Conservation (phyloP, 345 rosid genomes). For the Noccaea caerulescens region DNA sequence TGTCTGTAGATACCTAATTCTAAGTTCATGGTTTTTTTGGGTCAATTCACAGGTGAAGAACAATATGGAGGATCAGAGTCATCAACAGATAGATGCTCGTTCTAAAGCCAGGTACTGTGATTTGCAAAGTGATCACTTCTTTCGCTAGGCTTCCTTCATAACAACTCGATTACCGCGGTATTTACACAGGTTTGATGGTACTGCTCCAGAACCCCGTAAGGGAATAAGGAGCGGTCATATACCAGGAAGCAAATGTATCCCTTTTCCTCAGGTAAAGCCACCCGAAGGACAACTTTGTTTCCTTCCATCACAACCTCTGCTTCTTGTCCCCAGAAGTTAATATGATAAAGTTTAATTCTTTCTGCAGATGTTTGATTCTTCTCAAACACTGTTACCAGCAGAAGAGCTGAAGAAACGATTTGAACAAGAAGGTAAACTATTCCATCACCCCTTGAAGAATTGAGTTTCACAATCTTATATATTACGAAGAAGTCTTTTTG, state of each 20-base stretch:
- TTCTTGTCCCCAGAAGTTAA: background rate
- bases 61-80: conserved; percentile 51
- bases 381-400: conserved; percentile 72
- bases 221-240: conserved; percentile 95
- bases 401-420: conserved; percentile 82
- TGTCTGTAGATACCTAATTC: no score
- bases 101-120: conserved; percentile 74
- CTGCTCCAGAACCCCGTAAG: conserved; percentile 91
- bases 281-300: background rate
- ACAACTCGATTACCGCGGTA: background rate
- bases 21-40: background rate
- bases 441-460: conserved; percentile 6
- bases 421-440: conserved; percentile 74
- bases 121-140: conserved; percentile 9
- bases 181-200: conserved; percentile 80
- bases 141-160: conserved; percentile 8
- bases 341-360: conserved; percentile 23
- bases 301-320: background rate
- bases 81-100: conserved; percentile 81
- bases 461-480: background rate
- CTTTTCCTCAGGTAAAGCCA: conserved; percentile 68
- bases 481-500: background rate
- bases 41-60: conserved; percentile 60
- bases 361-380: conserved; percentile 82
- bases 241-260: conserved; percentile 94